These are phyloP conservation scores for Immersiella caudata DNA, from an alignment of 495 filamentous ascomycete genomes.

Conservation along the genomic window DNA sequence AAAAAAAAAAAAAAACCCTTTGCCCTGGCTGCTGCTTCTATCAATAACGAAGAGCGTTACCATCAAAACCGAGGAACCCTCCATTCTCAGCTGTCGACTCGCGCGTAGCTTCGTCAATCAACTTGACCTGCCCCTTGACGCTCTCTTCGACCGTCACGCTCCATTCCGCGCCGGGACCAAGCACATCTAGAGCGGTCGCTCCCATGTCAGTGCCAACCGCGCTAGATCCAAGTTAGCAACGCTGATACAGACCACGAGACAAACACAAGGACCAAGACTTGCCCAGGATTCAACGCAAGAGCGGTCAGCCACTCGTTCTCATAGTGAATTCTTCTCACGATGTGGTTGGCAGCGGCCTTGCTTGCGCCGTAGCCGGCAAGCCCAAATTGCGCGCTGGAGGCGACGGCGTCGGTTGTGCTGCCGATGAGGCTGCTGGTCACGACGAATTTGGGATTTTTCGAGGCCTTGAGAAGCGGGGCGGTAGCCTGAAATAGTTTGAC, in stretches of 20 bases:
- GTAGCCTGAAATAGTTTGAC: conserved; percentile 39
- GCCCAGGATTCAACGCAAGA: conserved; percentile 37
- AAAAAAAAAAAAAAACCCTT: too few relatives aligned
- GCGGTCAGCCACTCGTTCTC: conserved; percentile 46
- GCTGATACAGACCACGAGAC: neutral
- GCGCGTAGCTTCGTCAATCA: conserved; percentile 7
- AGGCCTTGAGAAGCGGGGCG: conserved; percentile 6
- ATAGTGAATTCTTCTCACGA: conserved; percentile 40
- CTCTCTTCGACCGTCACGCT: conserved; percentile 1
- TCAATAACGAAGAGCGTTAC: neutral
- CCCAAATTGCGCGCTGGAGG: neutral
- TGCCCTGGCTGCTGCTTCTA: neutral
- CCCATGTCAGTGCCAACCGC: conserved; percentile 2
- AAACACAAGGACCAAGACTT: conserved; percentile 15
- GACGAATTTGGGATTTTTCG: conserved; percentile 33
- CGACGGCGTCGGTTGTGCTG: conserved; percentile 8
- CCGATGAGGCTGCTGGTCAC: neutral
- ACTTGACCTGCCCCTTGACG: conserved; percentile 1
- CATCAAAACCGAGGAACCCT: conserved; percentile 4
- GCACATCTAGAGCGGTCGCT: neutral
- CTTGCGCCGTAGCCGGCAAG: conserved; percentile 37
- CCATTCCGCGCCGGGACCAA: neutral
- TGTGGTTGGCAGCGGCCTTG: conserved; percentile 47
- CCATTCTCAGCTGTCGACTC: neutral
- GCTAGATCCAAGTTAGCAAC: neutral